Evolutionary conservation across 2,329 filamentous ascomycete genomes (phyloP).

Genomic region (Penicillium digitatum): DNA sequence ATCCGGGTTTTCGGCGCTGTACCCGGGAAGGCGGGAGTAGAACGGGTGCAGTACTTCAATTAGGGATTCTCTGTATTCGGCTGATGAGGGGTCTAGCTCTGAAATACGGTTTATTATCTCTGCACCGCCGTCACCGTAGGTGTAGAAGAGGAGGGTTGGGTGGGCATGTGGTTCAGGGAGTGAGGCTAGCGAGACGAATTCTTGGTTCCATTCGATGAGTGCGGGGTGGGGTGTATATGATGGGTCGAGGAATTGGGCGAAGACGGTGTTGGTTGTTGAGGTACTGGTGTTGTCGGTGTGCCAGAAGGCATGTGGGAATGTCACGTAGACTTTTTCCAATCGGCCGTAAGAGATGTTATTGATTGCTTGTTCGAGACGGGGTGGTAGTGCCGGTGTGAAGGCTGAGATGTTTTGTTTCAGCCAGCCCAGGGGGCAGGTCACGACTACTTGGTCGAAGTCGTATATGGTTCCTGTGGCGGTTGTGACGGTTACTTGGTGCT

Average conservation of each 20-base stretch:
- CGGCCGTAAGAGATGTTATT: slow-evolving; percentile 47
- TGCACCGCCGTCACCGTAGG: slow-evolving; percentile 43
- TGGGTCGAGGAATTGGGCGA: slow-evolving; percentile 72
- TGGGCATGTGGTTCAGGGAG: slow-evolving; percentile 59
- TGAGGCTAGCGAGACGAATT: slow-evolving; percentile 71
- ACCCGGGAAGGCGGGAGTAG: slow-evolving; percentile 69
- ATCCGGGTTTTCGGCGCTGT: slow-evolving; percentile 48
- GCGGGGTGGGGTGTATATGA: slow-evolving; percentile 61
- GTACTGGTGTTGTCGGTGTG: slow-evolving; percentile 34
- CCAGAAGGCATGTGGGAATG: slow-evolving; percentile 76
- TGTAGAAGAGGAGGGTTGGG: slow-evolving; percentile 77
- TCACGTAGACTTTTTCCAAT: slow-evolving; percentile 54
- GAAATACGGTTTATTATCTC: slow-evolving; percentile 38
- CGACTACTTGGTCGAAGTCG: slow-evolving; percentile 50
- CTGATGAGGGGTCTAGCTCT: slow-evolving; percentile 33
- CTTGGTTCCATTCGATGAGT: slow-evolving; percentile 65
- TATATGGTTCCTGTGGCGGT: slow-evolving; percentile 35
- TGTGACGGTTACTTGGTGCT: slow-evolving; percentile 45
- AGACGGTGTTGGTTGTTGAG: slow-evolving; percentile 48
- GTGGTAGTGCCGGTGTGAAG: slow-evolving; percentile 46
- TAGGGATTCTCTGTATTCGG: slow-evolving; percentile 54
- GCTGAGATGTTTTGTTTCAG: slow-evolving; percentile 47
- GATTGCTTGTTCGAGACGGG: slow-evolving; percentile 44
- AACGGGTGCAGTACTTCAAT: slow-evolving; percentile 71
- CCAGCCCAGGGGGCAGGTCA: slow-evolving; percentile 54